Evolutionary conservation across 2,329 filamentous ascomycete species (phyloP), one percentile per base, ranked within the genome.

Genomic region (Leptoxyphium fumago): DNA sequence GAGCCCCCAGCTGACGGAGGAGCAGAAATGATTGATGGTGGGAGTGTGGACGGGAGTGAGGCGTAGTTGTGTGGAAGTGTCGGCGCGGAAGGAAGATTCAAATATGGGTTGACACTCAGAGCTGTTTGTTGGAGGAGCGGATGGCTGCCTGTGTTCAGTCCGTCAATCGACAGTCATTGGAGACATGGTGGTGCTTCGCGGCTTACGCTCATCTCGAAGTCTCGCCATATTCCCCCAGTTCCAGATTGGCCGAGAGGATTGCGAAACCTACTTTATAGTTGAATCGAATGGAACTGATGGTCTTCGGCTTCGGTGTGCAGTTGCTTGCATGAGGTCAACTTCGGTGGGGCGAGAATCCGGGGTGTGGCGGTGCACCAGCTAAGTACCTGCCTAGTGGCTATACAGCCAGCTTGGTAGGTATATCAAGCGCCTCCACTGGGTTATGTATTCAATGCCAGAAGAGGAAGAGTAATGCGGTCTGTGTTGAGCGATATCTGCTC

Each of bases 61-160:
- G 88, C 89, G 74, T 95, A 96, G 54, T 86, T 94, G 69, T 96
- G 96, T 18, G 91, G 89, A 7, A 98, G 77, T 0, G 88, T 94
- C 15, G 88, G 84, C 21, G 89, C 82, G 28, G 84, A 82, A 10
- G 91, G 91, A 29, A 98, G 80, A 47, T 82, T 83, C 55, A 96
- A 78, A 68, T 95, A 95, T 21, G 91, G 91, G 2, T 89, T 95
- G 39, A 96, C 87, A 41, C 87, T 93, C 44, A 98, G 70, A 28
- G 91, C 87, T 36, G 96, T 79, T 67, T 98, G 91, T 52, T 88
- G 84, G 40, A 98, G 78, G 51, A 95, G 77, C 13, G 82, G 84
- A 66, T 95, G 87, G 13, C 86, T 79, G 50, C 64, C 67, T 70
- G 43, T 21, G 18, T 26, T 26, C 21, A 26, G 21, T 6, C 1